A percentile compares a stretch with the other conserved stretches of the same genome.
phyloP scores from a whole-genome alignment of 2,329 filamentous ascomycete genomes.

The Helotiales sp. region DNA sequence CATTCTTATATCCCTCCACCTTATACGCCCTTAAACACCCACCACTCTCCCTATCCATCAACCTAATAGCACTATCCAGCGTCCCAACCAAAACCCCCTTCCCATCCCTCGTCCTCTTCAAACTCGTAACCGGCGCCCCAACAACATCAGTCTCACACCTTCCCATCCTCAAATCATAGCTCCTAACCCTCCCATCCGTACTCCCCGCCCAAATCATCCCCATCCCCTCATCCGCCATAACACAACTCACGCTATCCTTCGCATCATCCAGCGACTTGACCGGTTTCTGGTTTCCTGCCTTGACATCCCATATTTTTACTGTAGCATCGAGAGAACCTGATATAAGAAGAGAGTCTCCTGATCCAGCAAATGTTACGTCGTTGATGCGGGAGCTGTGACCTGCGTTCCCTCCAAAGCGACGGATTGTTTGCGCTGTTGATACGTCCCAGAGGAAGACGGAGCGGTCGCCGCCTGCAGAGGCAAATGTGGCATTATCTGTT shows the following conservation, averaged over 20 bases:
- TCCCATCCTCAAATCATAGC: constrained; percentile 82
- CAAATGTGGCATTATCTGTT: constrained; percentile 79
- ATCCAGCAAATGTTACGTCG: constrained; percentile 75
- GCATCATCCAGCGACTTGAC: constrained; percentile 75
- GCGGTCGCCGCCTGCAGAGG: constrained; percentile 86
- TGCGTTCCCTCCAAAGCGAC: constrained; percentile 65
- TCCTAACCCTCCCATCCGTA: constrained; percentile 79
- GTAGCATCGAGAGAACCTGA: constrained; percentile 74
- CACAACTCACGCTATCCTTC: constrained; percentile 60
- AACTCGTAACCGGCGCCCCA: constrained; percentile 70
- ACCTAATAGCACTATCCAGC: constrained; percentile 72
- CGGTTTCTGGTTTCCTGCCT: constrained; percentile 55
- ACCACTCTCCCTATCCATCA: constrained; percentile 79
- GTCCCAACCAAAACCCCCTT: constrained; percentile 73
- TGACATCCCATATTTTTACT: constrained; percentile 74
- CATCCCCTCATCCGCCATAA: constrained; percentile 22
- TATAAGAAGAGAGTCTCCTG: constrained; percentile 70
- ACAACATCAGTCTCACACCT: constrained; percentile 69
- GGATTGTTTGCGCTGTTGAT: constrained; percentile 71
- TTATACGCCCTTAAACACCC: constrained; percentile 72
- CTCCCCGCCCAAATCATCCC: constrained; percentile 68
- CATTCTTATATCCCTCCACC: constrained; percentile 46
- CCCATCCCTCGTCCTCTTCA: constrained; percentile 70
- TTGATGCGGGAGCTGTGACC: constrained; percentile 61
- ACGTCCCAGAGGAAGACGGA: constrained; percentile 96